These are phyloP conservation scores for Aphanomyces euteiches DNA, from an alignment of 352 stramenopile genomes.

Conservation along the genomic window DNA sequence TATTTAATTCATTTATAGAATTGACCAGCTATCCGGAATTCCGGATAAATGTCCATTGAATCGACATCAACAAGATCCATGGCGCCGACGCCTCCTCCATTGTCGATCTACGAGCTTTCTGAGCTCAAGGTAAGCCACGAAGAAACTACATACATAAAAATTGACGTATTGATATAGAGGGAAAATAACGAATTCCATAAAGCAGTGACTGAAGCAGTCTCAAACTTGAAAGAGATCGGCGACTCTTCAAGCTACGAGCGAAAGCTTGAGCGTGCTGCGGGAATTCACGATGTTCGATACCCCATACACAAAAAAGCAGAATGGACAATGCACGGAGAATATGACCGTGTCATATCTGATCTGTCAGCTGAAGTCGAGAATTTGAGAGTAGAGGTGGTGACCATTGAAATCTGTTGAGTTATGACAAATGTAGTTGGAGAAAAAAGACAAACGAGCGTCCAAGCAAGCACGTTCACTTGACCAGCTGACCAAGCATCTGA, in stretches of 20 bases:
- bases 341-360: constrained; percentile 11
- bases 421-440: constrained; percentile 8
- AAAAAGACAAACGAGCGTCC: neutral
- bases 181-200: constrained; percentile 16
- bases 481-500: constrained; percentile 5
- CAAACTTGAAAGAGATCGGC: constrained; percentile 18
- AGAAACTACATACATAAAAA: too few species aligned
- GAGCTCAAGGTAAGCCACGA: constrained; percentile 4
- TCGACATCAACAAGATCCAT: neutral
- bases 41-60: neutral
- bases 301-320: neutral
- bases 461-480: neutral
- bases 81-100: neutral
- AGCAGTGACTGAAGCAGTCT: constrained; percentile 14
- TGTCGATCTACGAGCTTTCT: constrained; percentile 12
- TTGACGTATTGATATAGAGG: neutral
- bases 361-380: neutral
- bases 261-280: neutral
- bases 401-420: neutral
- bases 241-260: neutral
- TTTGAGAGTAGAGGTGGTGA: neutral
- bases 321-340: constrained; percentile 14
- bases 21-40: too few species aligned
- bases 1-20: constrained; percentile 1
- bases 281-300: neutral